These are phyloP conservation scores for Monosporascus sp. DNA, from an alignment of 2,329 filamentous ascomycete species.

Conservation along the genomic window DNA sequence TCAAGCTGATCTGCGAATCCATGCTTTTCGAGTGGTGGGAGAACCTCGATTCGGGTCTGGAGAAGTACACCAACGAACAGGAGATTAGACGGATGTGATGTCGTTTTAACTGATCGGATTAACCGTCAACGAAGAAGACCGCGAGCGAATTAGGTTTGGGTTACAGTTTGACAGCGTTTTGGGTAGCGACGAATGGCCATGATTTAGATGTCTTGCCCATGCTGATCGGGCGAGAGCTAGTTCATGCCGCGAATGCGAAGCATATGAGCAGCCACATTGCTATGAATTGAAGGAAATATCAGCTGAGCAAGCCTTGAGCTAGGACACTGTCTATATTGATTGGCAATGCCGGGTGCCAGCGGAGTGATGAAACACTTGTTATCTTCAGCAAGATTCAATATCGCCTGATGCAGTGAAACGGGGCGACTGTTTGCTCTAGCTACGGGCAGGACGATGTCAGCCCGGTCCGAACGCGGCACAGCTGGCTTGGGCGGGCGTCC, in stretches of 20 bases:
- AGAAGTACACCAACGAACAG: conserved; percentile 80
- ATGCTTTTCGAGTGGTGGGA: conserved; percentile 99
- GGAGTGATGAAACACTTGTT: not conserved
- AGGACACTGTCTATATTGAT: not conserved
- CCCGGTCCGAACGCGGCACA: not conserved
- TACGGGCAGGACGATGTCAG: not conserved
- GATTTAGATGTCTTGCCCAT: not conserved
- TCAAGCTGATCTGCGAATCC: conserved; percentile 96
- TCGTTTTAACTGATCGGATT: not conserved
- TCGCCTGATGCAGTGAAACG: not conserved
- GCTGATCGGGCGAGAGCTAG: not conserved
- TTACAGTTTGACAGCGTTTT: not conserved
- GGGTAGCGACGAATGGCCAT: not conserved
- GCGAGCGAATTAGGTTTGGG: not conserved
- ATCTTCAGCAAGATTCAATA: not conserved
- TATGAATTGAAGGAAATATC: not conserved
- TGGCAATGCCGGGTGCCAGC: not conserved
- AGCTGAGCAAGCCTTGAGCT: not conserved
- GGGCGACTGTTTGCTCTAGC: not conserved
- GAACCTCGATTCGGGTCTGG: conserved; percentile 72
- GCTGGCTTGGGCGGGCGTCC: not conserved
- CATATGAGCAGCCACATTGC: not conserved
- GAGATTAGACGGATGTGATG: conserved; percentile 76
- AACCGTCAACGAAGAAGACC: not conserved
- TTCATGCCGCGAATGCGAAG: not conserved